A percentile compares a stretch with the other conserved stretches of the same genome.
phyloP scores from a whole-genome alignment of 169 alveolate species.

The Plasmodium coatneyi region DNA sequence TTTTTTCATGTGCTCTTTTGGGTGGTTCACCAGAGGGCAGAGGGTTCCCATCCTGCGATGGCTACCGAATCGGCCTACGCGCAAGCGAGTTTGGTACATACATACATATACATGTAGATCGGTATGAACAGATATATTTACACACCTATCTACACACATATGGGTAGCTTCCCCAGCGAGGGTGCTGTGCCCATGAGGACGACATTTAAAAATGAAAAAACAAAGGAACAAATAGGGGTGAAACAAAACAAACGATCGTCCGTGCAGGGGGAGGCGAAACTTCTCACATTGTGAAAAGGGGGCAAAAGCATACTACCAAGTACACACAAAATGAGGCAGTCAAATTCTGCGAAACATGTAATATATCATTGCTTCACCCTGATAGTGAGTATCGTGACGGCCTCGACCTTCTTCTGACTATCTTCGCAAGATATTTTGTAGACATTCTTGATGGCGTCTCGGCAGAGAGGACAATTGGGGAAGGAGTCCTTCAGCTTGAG shows the following conservation, averaged over 20 bases:
- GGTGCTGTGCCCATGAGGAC: not conserved
- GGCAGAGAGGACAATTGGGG: constrained; percentile 66
- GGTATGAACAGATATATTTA: not conserved
- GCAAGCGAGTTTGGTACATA: not conserved
- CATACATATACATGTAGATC: not conserved
- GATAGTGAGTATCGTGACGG: constrained; percentile 34
- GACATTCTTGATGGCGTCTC: constrained; percentile 52
- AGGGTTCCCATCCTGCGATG: not conserved
- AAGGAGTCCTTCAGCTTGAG: constrained; percentile 25
- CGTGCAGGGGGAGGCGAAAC: not conserved
- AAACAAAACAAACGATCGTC: not conserved
- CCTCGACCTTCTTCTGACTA: constrained; percentile 24
- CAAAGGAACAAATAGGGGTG: not conserved
- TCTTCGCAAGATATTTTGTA: constrained; percentile 70
- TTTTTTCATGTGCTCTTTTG: not conserved
- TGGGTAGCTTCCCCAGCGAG: not conserved
- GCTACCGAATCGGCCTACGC: not conserved
- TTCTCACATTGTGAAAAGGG: not conserved
- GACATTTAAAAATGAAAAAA: not conserved
- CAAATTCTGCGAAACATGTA: not conserved
- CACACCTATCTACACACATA: not conserved
- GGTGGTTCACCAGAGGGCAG: not conserved
- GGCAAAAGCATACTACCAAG: not conserved
- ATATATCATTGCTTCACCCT: constrained; percentile 15
- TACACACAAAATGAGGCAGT: not conserved